Percentiles rank a stretch among this genome's conserved stretches.
phyloP scores from a whole-genome alignment of 108 stramenopile species.

The Craspedostauros australis region DNA sequence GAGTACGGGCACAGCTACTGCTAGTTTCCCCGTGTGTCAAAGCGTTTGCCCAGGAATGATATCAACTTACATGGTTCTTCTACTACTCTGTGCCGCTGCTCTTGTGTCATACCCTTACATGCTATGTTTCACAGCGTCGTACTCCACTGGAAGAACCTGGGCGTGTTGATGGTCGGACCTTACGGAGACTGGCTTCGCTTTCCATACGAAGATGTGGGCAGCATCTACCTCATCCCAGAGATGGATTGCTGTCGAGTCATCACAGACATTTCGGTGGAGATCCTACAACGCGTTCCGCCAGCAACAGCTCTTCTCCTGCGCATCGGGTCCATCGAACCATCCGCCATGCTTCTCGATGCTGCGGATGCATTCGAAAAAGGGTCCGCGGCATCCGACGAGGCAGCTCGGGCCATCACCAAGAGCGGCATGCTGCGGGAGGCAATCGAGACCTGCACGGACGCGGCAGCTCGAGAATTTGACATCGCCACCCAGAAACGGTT shows the following conservation, averaged over 20 bases:
- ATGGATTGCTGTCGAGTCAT: slow-evolving; percentile 92
- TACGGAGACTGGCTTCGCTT: slow-evolving; percentile 94
- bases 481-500: slow-evolving; percentile 78
- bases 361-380: slow-evolving; percentile 89
- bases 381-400: slow-evolving; percentile 75
- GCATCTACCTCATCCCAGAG: slow-evolving; percentile 84
- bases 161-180: slow-evolving; percentile 91
- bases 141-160: slow-evolving; percentile 89
- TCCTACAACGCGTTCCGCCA: slow-evolving; percentile 90
- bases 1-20: no score
- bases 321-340: slow-evolving; percentile 89
- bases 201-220: slow-evolving; percentile 60
- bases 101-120: not conserved
- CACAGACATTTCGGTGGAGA: slow-evolving; percentile 69
- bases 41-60: no score
- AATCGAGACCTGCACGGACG: slow-evolving; percentile 78
- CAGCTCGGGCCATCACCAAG: slow-evolving; percentile 58
- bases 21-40: no score
- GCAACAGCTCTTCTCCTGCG: slow-evolving; percentile 78
- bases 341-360: slow-evolving; percentile 93
- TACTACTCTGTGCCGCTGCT: not conserved
- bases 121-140: slow-evolving; percentile 51
- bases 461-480: slow-evolving; percentile 87
- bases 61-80: not conserved
- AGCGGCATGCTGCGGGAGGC: slow-evolving; percentile 68